Evolutionary conservation across 1,284 basidiomycete genomes (phyloP), one percentile per base, ranked within the genome.

Genomic region (Jaminaea rosea): DNA sequence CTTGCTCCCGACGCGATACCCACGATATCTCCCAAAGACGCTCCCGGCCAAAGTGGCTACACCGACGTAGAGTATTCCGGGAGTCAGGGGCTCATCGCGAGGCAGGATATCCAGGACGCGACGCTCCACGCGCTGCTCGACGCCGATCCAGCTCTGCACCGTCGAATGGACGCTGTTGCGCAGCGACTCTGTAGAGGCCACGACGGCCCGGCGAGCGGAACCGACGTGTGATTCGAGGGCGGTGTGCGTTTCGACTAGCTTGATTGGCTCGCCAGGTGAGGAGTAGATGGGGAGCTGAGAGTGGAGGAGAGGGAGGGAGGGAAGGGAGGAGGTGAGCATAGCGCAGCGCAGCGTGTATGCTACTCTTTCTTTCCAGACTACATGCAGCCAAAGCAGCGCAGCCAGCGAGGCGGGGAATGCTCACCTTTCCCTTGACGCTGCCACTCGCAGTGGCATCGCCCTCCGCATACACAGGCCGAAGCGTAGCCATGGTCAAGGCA

Each of bases 21-120:
- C 59, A 65, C 90, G 84, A 58, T 84, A 85, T 34, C 90, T 84
- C 0, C 86, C 82, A 51, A 94, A 74, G 62, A 96, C 84, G 51
- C 87, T 88, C 1, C 86, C 87, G 0, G 87, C 86, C 44, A 96
- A 82, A 3, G 88, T 84, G 1, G 88, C 84, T 34, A 96, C 82
- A 44, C 88, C 87, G 50, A 89, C 84, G 37, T 73, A 73, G 29
- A 73, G 59, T n/a, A 66, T 51, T 17, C 86, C 87, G 1, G 91
- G 91, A 5, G 84, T 90, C 32, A 94, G 80, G 0, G 83, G 78
- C 76, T 96, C 91, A 47, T 85, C 79, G 46, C 21, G 11, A 10
- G 44, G 26, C 1, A 42, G 13, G 10, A 44, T 27, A 11, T 46
- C 36, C 24, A 39, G 24, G 47, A 36, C 47, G 6, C 27, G 15